These are phyloP conservation scores for Chalaropsis ovoidea DNA, from an alignment of 2,329 filamentous ascomycete species.

Conservation along the genomic window DNA sequence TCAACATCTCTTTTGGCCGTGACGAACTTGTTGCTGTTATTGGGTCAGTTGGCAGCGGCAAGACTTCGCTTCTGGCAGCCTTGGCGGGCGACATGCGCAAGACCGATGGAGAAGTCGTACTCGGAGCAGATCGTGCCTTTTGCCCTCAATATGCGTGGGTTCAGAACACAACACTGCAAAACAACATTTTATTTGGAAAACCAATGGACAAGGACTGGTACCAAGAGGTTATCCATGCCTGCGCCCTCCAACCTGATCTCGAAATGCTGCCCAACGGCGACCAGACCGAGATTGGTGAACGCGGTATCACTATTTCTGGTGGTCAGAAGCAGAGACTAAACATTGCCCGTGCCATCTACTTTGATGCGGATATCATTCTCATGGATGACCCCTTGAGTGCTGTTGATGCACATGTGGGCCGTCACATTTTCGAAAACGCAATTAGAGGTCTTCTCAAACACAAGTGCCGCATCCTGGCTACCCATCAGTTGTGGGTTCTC, in stretches of 20 bases:
- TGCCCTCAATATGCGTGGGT: conserved; percentile 98
- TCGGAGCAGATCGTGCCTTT: conserved; percentile 75
- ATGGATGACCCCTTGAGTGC: conserved; percentile 62
- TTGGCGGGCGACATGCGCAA: conserved; percentile 90
- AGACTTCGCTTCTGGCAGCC: conserved; percentile 79
- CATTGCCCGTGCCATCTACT: conserved; percentile 73
- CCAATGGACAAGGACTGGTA: conserved; percentile 69
- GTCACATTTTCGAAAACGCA: conserved; percentile 82
- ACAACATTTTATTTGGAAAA: conserved; percentile 89
- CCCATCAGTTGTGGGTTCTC: conserved; percentile 88
- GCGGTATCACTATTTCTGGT: conserved; percentile 88
- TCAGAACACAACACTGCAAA: conserved; percentile 74
- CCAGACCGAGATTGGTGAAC: conserved; percentile 84
- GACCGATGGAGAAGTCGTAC: conserved; percentile 59
- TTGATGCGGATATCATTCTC: conserved; percentile 55
- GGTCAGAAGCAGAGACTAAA: conserved; percentile 93
- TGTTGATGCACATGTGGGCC: conserved; percentile 59
- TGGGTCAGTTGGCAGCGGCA: conserved; percentile 78
- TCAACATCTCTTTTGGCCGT: conserved; percentile 58
- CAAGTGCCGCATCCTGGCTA: conserved; percentile 85
- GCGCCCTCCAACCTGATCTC: conserved; percentile 72
- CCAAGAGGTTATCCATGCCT: conserved; percentile 71
- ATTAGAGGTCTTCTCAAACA: conserved; percentile 80
- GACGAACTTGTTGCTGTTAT: conserved; percentile 79
- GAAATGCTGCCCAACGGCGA: conserved; percentile 91